Conservation (phyloP, 2,329 filamentous ascomycete species). For the Trichoderma guizhouense region DNA sequence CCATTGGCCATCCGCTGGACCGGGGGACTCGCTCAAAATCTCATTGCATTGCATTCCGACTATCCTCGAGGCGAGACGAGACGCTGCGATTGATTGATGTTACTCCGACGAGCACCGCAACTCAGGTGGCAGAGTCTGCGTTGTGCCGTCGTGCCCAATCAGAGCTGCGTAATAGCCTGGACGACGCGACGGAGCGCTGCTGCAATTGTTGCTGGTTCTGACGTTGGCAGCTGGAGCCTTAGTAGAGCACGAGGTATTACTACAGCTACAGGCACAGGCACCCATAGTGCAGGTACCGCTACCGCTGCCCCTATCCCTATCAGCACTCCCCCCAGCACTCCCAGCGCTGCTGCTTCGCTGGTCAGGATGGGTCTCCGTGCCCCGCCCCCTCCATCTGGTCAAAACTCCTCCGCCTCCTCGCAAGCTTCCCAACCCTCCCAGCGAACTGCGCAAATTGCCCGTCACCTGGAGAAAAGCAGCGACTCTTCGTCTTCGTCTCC, state of each 20-base stretch:
- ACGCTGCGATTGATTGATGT: background rate
- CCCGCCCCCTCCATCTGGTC: constrained; percentile 38
- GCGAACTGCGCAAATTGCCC: constrained; percentile 53
- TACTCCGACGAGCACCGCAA: background rate
- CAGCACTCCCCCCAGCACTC: background rate
- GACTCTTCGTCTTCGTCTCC: constrained; percentile 23
- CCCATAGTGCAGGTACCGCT: background rate
- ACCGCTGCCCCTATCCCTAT: background rate
- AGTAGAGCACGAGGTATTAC: background rate
- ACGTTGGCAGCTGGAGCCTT: background rate
- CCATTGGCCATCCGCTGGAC: background rate
- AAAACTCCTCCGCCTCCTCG: constrained; percentile 24
- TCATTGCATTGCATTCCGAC: background rate
- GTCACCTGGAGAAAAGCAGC: constrained; percentile 40
- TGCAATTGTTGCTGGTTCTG: background rate
- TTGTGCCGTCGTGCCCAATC: constrained; percentile 19
- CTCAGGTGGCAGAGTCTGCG: constrained; percentile 19
- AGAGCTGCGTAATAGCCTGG: background rate
- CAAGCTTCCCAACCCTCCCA: constrained; percentile 43
- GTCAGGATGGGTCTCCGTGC: constrained; percentile 30
- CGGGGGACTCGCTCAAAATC: background rate
- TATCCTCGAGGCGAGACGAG: background rate
- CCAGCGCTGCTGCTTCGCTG: background rate
- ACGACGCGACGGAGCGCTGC: constrained; percentile 1
- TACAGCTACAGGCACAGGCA: constrained; percentile 2